Base-by-base conservation (phyloP, 106 monocot species). In the Dioscorea zingiberensis region DNA sequence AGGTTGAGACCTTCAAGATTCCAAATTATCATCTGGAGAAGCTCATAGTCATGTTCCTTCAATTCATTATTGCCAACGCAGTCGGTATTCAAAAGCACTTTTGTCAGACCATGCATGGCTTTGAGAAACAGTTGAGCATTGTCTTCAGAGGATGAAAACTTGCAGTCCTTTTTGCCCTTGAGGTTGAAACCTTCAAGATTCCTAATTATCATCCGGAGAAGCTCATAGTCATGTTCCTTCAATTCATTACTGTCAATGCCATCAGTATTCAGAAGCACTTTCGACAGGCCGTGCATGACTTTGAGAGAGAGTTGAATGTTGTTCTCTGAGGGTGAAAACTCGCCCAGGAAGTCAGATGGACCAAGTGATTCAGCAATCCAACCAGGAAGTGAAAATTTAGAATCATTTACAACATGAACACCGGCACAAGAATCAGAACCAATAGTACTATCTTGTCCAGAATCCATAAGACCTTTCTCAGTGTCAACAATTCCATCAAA, bases 91-190 rank as follows among this genome's bases (percentile, higher is more conserved):
- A 74, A 49, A 27, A 78, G 74, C 54, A 55, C 47, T 64, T 54
- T 55, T 27, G 74, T 70, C 19, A 78, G 47, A 71, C 55, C 27
- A 67, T 66, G 78, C 71, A 86, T 72, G 58, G 75, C 70, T 56
- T 79, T 69, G 51, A 86, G 55, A 72, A 86, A 55, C n/a, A 62
- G 14, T 18, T 25, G 24, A 61, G 14, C 32, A 73, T 78, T 69
- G 64, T 54, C 24, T 30, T 53, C 49, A 53, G 15, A 25, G 21
- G 46, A 23, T 45, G 48, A 44, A 56, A 51, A 74, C 51, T 70
- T 59, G 4, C 27, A n/a, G n/a, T n/a, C n/a, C n/a, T n/a, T n/a
- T n/a, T n/a, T n/a, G n/a, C 30, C 69, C 30, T 60, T 73, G 47
- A 30, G 54, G 64, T 22, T 47, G 49, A 45, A 65, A 38, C 67